phyloP scores from a whole-genome alignment of 768 basidiomycete genomes.

The Leucocoprinus birnbaumii region DNA sequence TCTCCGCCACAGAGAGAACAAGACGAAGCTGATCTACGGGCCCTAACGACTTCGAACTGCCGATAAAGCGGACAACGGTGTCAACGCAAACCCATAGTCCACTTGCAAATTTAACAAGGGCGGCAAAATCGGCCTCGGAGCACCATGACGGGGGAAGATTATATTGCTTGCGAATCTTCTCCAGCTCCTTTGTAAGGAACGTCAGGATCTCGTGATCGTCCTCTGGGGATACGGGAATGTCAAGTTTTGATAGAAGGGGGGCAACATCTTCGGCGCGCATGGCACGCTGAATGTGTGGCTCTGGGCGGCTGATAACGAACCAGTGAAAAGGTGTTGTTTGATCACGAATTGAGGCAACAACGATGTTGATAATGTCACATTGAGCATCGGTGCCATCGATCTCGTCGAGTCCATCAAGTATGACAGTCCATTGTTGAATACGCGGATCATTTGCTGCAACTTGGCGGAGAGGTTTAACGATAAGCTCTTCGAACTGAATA shows the following conservation, averaged over 20 bases:
- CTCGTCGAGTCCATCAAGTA: slow-evolving; percentile 14
- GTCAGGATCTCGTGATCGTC: slow-evolving; percentile 2
- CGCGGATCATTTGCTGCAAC: no score
- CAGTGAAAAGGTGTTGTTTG: background rate
- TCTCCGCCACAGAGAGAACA: background rate
- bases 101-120: background rate
- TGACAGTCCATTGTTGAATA: background rate
- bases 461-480: background rate
- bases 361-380: background rate
- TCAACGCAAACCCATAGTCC: background rate
- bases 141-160: slow-evolving; percentile 5
- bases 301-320: slow-evolving; percentile 11
- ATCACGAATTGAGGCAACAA: background rate
- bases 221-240: slow-evolving; percentile 5
- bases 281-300: slow-evolving; percentile 7
- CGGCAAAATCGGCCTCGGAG: background rate
- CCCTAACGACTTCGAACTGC: background rate
- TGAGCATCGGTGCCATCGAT: background rate
- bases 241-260: background rate
- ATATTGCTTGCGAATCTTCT: background rate
- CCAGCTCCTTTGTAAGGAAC: slow-evolving; percentile 9
- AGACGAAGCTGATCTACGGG: background rate
- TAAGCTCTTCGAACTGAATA: background rate
- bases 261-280: background rate
- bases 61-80: background rate